These are phyloP conservation scores for Malus asiatica DNA, from an alignment of 306 rosid genomes.

Conservation along the genomic window DNA sequence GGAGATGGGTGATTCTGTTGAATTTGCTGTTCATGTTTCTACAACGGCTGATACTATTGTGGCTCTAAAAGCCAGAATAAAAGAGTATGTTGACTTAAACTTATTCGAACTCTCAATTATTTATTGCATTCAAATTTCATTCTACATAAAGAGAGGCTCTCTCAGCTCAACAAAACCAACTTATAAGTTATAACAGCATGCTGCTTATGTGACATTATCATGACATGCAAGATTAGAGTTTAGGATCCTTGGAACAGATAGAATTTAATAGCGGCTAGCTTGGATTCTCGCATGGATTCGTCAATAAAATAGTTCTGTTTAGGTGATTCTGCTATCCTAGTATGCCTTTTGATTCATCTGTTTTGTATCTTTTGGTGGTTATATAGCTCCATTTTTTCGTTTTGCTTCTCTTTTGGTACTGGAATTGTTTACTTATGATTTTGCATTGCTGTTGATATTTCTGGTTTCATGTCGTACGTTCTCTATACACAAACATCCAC, in stretches of 20 bases:
- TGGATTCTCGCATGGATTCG: background rate
- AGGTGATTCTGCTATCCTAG: background rate
- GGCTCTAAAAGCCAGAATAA: conserved; percentile 48
- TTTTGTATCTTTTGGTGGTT: background rate
- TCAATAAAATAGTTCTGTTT: background rate
- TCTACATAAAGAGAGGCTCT: background rate
- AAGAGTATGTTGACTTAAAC: conserved; percentile 35
- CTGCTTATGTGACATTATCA: background rate
- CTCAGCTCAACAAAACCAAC: background rate
- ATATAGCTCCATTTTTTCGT: background rate
- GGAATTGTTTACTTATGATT: background rate
- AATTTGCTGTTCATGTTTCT: conserved; percentile 57
- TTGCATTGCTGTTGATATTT: background rate
- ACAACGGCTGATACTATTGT: conserved; percentile 67
- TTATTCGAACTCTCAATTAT: background rate
- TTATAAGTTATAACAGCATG: background rate
- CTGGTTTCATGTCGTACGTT: background rate
- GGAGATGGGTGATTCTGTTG: conserved; percentile 66
- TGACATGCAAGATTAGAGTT: background rate
- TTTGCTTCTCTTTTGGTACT: background rate
- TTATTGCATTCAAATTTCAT: background rate
- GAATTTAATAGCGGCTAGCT: background rate
- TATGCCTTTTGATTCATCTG: background rate
- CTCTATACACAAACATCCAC: background rate
- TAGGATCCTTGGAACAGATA: background rate